Percentiles rank a stretch among this genome's conserved stretches.
Evolutionary conservation across 1,139 yeast genomes (phyloP).

Genomic region (Saccharomycopsis hybrid): DNA sequence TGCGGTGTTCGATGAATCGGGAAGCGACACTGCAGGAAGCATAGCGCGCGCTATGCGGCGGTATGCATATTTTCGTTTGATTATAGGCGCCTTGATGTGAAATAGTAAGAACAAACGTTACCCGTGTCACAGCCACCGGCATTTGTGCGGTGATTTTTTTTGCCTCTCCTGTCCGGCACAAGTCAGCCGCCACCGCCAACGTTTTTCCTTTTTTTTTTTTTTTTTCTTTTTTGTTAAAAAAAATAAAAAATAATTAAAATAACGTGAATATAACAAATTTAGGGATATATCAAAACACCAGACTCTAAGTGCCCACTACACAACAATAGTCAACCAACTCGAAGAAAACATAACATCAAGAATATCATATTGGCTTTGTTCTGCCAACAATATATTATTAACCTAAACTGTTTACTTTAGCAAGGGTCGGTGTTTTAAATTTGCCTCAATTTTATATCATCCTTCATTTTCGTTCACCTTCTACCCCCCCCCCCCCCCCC

Average conservation of each 20-base stretch:
- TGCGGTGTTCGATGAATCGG: too few relatives aligned
- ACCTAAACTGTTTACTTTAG: too few relatives aligned
- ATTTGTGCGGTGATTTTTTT: background rate
- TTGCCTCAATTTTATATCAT: too few relatives aligned
- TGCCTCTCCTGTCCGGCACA: background rate
- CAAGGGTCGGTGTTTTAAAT: too few relatives aligned
- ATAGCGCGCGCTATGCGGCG: too few relatives aligned
- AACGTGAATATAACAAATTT: constrained; percentile 1
- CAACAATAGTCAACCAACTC: background rate
- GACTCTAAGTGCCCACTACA: too few relatives aligned
- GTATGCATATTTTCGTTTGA: too few relatives aligned
- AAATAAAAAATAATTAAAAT: background rate
- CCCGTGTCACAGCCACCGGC: background rate
- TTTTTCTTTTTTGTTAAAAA: background rate
- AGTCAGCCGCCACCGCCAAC: background rate
- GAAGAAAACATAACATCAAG: background rate
- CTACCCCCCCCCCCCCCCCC: too few relatives aligned
- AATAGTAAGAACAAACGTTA: too few relatives aligned
- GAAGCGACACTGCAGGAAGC: too few relatives aligned
- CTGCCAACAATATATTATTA: background rate
- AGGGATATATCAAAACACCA: background rate
- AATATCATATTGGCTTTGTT: background rate
- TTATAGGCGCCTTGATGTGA: too few relatives aligned
- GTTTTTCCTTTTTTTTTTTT: background rate
- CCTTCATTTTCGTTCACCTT: too few relatives aligned